Conservation (phyloP, 768 basidiomycete genomes). For the Neoboletus brunneissimus region DNA sequence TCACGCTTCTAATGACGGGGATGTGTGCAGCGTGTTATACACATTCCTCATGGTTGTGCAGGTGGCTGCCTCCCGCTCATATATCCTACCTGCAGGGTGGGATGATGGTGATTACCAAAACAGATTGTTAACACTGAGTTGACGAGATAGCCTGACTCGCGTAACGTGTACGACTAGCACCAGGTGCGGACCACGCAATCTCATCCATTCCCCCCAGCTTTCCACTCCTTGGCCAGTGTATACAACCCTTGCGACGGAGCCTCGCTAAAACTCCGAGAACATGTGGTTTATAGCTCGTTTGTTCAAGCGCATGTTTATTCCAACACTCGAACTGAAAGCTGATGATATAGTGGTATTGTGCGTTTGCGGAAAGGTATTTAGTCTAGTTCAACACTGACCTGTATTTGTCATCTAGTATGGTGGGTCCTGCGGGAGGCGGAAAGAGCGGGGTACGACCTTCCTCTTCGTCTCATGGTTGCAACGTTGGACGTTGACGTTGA, state of each 20-base stretch:
- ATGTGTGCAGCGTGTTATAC: too few species aligned
- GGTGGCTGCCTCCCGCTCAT: neutral
- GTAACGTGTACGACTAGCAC: neutral
- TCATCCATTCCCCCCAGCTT: neutral
- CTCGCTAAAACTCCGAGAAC: neutral
- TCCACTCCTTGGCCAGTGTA: too few species aligned
- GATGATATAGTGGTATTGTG: conserved; percentile 23
- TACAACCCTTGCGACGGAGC: neutral
- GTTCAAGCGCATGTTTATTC: neutral
- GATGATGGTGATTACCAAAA: neutral
- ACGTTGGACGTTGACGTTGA: too few species aligned
- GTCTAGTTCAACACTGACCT: neutral
- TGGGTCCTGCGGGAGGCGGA: conserved; percentile 20
- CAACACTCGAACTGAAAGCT: neutral
- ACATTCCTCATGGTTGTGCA: neutral
- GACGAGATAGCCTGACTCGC: neutral
- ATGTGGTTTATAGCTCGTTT: neutral
- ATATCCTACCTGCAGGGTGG: neutral
- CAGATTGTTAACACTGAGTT: neutral
- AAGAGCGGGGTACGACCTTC: conserved; percentile 17
- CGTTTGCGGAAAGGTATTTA: neutral
- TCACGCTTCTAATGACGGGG: too few species aligned
- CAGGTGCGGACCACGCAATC: neutral
- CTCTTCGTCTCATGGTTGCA: neutral
- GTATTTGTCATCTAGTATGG: conserved; percentile 4